Base-by-base conservation (phyloP, 164 flowering plant genomes). In the Stephania yunnanensis region DNA sequence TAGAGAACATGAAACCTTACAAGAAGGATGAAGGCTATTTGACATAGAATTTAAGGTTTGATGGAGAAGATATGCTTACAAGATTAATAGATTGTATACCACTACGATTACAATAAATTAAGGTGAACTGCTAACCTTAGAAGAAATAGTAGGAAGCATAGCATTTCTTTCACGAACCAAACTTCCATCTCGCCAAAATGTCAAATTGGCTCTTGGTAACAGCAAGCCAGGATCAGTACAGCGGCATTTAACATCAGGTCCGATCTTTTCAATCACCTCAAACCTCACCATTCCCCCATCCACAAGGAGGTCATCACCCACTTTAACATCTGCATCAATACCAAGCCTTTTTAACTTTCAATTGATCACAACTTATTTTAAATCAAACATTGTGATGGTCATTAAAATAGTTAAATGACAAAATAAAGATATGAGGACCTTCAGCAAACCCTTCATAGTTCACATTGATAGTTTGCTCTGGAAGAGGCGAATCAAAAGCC, bases 261-360 rank as follows among this genome's bases (percentile, higher is more conserved):
- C 99, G 81, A 95, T 83, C 83, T 91, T 95, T 85, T 93, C 97
- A 79, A 90, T 86, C 82, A 95, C 99, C 71, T 95, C 99, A 86
- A 93, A 93, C 83, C 98, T 91, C 80, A 92, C 98, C 99, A 95
- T 95, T 78, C 99, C 98, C 66, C 99, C 99, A 84, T 95, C 98
- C 77, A 95, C 96, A 48, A 95, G 90, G 73, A 95, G 94, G 74
- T 95, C 97, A 84, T 95, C 98, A 55, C 97, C 98, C 42, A 92
- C 95, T 82, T 87, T 83, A 69, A 95, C 92, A 82, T 93, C 99
- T 93, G 87, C 36, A 75, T 55, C 68, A 80, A 53, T 76, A 15
- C 30, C 44, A 77, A 61, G 66, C 69, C 53, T 61, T 72, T 75
- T 66, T 9, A 69, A 76, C 69, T 70, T 74, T 65, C 8, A 67